Evolutionary conservation across 2,329 filamentous ascomycete species (phyloP).

Genomic region (Pyricularia grisea): DNA sequence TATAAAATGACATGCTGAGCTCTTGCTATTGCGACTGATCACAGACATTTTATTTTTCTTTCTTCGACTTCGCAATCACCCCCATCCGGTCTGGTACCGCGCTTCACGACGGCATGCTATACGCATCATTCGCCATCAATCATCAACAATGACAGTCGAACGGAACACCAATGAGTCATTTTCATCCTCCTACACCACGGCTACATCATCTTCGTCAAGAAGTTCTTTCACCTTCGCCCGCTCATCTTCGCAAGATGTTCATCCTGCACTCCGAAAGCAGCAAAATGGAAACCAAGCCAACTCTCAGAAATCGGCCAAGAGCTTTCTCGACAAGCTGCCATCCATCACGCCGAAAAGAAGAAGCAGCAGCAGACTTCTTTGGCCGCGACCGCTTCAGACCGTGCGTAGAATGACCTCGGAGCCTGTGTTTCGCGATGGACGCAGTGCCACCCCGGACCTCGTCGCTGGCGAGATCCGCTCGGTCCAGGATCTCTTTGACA

Average conservation of each 20-base stretch:
- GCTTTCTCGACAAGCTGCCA: background rate
- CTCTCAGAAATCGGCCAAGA: background rate
- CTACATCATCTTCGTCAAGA: background rate
- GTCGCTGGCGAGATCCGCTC: background rate
- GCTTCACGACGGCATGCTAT: background rate
- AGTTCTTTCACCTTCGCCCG: background rate
- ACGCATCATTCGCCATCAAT: background rate
- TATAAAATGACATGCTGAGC: background rate
- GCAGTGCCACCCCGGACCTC: background rate
- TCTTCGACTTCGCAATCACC: background rate
- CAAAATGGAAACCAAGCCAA: background rate
- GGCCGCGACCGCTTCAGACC: background rate
- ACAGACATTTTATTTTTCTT: no score
- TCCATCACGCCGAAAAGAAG: background rate
- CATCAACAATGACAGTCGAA: background rate
- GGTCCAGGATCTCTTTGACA: slow-evolving; percentile 1
- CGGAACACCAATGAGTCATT: background rate
- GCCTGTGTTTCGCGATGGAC: background rate
- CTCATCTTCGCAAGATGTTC: background rate
- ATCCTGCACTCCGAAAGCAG: background rate
- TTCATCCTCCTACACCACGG: background rate
- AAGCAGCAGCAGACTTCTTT: background rate
- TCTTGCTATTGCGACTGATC: background rate
- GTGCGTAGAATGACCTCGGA: slow-evolving; percentile 5
- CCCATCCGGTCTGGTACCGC: background rate